A percentile compares a stretch with the other conserved stretches of the same genome.
These are phyloP conservation scores for Farysia itapuensis DNA, from an alignment of 1,284 basidiomycete species.

Conservation along the genomic window DNA sequence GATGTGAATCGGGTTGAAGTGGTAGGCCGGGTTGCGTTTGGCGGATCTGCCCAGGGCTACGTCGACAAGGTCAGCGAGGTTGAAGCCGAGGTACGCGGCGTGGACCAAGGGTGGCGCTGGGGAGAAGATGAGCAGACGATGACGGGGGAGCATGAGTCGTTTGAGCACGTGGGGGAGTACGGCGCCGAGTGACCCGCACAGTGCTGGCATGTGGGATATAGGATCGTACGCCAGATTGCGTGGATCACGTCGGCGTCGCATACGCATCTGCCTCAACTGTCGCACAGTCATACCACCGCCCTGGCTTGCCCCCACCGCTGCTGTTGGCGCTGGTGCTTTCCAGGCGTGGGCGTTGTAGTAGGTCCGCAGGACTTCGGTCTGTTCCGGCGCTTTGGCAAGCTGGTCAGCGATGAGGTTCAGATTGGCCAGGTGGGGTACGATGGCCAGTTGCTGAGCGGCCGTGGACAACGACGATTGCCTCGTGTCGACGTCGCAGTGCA, in stretches of 20 bases:
- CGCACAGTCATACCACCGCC: constrained; percentile 3
- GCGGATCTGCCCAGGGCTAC: constrained; percentile 9
- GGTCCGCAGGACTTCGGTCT: constrained; percentile 4
- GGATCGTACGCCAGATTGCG: constrained; percentile 25
- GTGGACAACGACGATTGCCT: constrained; percentile 9
- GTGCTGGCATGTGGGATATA: constrained; percentile 40
- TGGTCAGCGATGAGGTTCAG: constrained; percentile 30
- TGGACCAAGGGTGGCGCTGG: constrained; percentile 28
- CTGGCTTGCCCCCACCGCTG: not conserved
- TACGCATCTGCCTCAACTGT: constrained; percentile 28
- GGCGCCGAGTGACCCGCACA: constrained; percentile 40
- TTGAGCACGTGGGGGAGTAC: constrained; percentile 46
- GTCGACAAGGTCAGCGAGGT: constrained; percentile 35
- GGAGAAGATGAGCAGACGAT: constrained; percentile 43
- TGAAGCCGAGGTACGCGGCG: constrained; percentile 34
- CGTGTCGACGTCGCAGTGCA: constrained; percentile 13
- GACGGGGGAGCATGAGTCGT: constrained; percentile 31
- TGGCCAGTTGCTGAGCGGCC: constrained; percentile 34
- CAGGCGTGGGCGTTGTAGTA: constrained; percentile 21
- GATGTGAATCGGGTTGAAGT: constrained; percentile 13
- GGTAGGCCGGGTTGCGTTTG: constrained; percentile 18
- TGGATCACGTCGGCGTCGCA: constrained; percentile 27
- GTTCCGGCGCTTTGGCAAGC: constrained; percentile 10
- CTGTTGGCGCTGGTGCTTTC: not conserved
- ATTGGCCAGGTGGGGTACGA: constrained; percentile 27